These are phyloP conservation scores for Trichomonas gallinae DNA, from an alignment of 208 protist genomes.

Conservation along the genomic window DNA sequence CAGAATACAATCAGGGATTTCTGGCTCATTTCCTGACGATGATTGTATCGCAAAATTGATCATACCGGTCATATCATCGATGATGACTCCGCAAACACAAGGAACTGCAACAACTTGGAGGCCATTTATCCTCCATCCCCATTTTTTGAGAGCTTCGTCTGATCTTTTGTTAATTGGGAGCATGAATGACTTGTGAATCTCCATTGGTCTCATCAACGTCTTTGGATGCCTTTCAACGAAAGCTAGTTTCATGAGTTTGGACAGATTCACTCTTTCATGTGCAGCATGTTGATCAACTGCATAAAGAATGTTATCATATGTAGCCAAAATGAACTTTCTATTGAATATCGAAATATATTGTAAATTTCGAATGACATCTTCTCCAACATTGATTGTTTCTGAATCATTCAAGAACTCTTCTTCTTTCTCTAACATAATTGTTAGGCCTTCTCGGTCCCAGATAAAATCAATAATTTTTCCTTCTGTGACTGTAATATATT, in stretches of 20 bases:
- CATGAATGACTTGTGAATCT: not conserved
- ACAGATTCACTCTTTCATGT: not conserved
- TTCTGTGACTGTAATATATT: not conserved
- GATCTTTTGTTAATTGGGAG: not conserved
- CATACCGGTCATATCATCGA: not conserved
- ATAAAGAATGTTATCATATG: not conserved
- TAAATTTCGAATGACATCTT: not conserved
- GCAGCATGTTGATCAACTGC: constrained; percentile 13
- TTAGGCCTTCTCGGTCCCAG: not conserved
- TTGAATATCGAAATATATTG: not conserved
- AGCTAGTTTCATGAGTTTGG: not conserved
- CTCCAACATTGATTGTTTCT: not conserved
- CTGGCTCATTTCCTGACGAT: not conserved
- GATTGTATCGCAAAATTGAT: not conserved
- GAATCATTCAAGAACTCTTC: not conserved
- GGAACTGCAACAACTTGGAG: not conserved
- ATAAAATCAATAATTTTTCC: not conserved
- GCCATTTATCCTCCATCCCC: not conserved
- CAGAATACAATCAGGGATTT: not conserved
- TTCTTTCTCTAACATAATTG: not conserved
- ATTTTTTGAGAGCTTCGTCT: not conserved
- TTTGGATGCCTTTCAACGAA: too few relatives aligned
- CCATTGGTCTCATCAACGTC: not conserved
- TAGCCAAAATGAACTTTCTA: not conserved
- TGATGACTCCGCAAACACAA: too few relatives aligned